Percentiles rank a stretch among this genome's conserved stretches.
phyloP scores from a whole-genome alignment of 352 stramenopile species.

The Globisporangium perplexum region DNA sequence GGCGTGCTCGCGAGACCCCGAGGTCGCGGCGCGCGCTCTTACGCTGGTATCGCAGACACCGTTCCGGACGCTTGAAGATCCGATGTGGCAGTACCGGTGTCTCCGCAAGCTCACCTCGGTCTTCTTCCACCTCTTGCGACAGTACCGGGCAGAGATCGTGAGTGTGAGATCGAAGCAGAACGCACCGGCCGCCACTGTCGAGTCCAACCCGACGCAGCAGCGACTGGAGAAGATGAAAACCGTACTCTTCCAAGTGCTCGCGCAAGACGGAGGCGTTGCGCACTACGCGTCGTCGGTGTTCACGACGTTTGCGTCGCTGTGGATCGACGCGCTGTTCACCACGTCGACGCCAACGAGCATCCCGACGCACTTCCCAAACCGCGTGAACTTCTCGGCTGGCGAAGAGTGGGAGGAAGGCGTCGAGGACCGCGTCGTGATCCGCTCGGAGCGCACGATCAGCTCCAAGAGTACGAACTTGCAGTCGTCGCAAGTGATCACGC shows the following conservation, averaged over 20 bases:
- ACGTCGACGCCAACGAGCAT: constrained; percentile 60
- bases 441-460: constrained; percentile 71
- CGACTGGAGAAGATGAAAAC: constrained; percentile 42
- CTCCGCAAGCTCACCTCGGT: constrained; percentile 45
- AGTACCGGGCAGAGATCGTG: constrained; percentile 42
- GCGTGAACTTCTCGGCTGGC: constrained; percentile 17
- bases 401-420: constrained; percentile 7
- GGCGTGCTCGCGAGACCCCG: constrained; percentile 24
- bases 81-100: constrained; percentile 68
- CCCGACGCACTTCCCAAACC: constrained; percentile 61
- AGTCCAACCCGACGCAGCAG: constrained; percentile 4
- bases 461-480: constrained; percentile 80
- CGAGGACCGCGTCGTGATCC: constrained; percentile 44
- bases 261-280: constrained; percentile 50
- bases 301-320: constrained; percentile 59
- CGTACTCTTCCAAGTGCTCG: constrained; percentile 43
- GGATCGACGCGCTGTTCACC: constrained; percentile 60
- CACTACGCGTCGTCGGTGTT: constrained; percentile 66
- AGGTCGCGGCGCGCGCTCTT: constrained; percentile 41
- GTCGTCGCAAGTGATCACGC: constrained; percentile 69
- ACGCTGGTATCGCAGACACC: constrained; percentile 42
- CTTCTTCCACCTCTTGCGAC: constrained; percentile 53
- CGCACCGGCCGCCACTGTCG: not conserved
- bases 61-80: constrained; percentile 66
- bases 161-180: not conserved